Evolutionary conservation across 495 filamentous ascomycete genomes (phyloP), one percentile per base, ranked within the genome.

Genomic region (Trichoderma orchidacearum): DNA sequence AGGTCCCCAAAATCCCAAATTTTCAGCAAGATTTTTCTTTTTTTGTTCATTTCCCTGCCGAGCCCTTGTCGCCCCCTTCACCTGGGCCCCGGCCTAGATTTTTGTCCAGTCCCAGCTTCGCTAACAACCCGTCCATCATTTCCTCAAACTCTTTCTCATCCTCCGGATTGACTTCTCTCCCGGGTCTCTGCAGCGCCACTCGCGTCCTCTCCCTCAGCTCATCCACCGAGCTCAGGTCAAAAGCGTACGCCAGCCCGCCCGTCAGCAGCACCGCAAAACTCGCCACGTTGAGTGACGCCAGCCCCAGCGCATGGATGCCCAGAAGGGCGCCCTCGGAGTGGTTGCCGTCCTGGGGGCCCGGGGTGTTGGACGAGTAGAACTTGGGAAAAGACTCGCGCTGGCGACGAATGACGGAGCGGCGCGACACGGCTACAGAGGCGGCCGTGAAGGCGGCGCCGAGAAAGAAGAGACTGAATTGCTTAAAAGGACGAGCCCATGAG

Each of bases 251-350:
- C 29, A 79, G 59, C 0, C 82, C 89, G 5, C 90, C 90, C 7
- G 72, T 72, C 13, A 69, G 63, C 79, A 88, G 82, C 68, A 93
- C 83, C 11, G 72, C 77, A 36, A 89, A 78, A 56, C 81, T 84
- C 25, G 84, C 25, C 3, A 89, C 84, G 61, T 93, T 92, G 56
- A 95, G 72, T 0, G 89, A 93, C 0, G 90, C 90, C n/a, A 95
- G 67, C 53, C 81, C 84, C 11, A 96, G 71, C 5, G 90, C 90
- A 66, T 92, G 83, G 41, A 89, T 64, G 0, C 90, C 90, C 21
- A 91, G 81, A 29, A 80, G 59, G 1, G 77, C 71, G 50, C 85
- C 79, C 62, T 70, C 25, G 57, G 58, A 15, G 58, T 60, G 51
- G 64, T 72, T 59, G 36, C 35, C 31, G 21, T 51, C 30, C 32